These are phyloP conservation scores for Phytophthora colocasiae DNA, from an alignment of 352 stramenopile species.

Conservation along the genomic window DNA sequence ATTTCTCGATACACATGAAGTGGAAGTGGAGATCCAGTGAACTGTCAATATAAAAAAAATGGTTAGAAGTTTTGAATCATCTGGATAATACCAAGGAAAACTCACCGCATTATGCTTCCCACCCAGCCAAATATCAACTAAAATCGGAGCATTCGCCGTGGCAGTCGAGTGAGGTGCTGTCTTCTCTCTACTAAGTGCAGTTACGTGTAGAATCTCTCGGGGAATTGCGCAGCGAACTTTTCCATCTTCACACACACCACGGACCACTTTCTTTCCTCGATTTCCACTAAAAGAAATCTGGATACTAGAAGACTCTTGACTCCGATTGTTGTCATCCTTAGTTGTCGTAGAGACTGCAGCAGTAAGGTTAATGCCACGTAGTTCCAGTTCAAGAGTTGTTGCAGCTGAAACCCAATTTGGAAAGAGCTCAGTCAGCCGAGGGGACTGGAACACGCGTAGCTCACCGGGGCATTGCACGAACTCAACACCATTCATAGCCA, in stretches of 20 bases:
- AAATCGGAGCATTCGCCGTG: constrained; percentile 33
- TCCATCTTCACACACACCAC: constrained; percentile 44
- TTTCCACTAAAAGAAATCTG: constrained; percentile 56
- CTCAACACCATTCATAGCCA: constrained; percentile 76
- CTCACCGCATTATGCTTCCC: constrained; percentile 59
- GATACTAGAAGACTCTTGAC: constrained; percentile 21
- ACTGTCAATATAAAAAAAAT: constrained; percentile 36
- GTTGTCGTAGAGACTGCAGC: constrained; percentile 21
- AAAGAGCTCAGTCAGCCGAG: constrained; percentile 55
- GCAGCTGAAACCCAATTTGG: constrained; percentile 60
- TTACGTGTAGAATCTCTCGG: constrained; percentile 30
- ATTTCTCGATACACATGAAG: constrained; percentile 64
- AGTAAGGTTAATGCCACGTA: constrained; percentile 70
- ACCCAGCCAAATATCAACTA: constrained; percentile 72
- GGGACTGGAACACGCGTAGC: constrained; percentile 67
- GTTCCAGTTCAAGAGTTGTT: constrained; percentile 38
- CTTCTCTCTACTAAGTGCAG: constrained; percentile 17
- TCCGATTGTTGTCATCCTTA: constrained; percentile 18
- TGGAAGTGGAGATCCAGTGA: constrained; percentile 55
- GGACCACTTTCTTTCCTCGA: constrained; percentile 24
- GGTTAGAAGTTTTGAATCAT: background rate
- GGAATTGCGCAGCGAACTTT: constrained; percentile 48
- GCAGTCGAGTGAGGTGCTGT: background rate
- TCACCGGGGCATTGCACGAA: constrained; percentile 60
- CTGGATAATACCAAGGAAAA: background rate